Percentiles rank a stretch among this genome's conserved stretches.
phyloP scores from a whole-genome alignment of 192 early-diverging fungal species.

The Rhizoclosmatium globosum region DNA sequence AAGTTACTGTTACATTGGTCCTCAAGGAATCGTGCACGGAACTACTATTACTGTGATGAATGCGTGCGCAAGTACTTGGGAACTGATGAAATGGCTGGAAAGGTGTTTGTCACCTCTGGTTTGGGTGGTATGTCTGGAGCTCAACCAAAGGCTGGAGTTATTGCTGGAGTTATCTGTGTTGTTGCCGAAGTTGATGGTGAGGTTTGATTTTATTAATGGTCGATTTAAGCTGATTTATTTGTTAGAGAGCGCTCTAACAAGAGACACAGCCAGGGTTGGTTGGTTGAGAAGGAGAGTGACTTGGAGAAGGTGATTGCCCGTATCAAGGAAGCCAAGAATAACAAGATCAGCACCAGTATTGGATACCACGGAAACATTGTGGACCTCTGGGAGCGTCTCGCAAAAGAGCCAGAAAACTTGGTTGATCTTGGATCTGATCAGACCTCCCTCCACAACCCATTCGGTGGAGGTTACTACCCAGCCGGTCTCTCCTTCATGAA shows the following conservation, averaged over 20 bases:
- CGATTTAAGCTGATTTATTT: not conserved
- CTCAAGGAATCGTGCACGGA: slow-evolving; percentile 41
- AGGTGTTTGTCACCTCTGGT: slow-evolving; percentile 36
- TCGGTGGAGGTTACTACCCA: slow-evolving; percentile 39
- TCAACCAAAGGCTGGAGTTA: slow-evolving; percentile 37
- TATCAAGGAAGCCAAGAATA: slow-evolving; percentile 26
- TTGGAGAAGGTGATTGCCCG: slow-evolving; percentile 31
- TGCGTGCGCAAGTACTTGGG: slow-evolving; percentile 35
- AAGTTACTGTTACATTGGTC: slow-evolving; percentile 40
- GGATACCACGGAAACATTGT: slow-evolving; percentile 43
- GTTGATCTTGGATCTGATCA: slow-evolving; percentile 37
- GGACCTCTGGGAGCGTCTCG: slow-evolving; percentile 37
- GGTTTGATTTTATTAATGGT: not conserved
- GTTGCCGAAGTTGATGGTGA: slow-evolving; percentile 37
- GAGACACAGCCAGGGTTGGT: slow-evolving; percentile 27
- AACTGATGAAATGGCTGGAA: slow-evolving; percentile 32
- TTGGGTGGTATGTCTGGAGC: slow-evolving; percentile 41
- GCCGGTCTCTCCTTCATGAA: slow-evolving; percentile 19
- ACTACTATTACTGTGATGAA: slow-evolving; percentile 36
- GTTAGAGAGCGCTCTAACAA: slow-evolving; percentile 25
- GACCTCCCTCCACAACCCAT: slow-evolving; percentile 42
- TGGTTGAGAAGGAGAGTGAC: slow-evolving; percentile 20
- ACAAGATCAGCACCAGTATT: slow-evolving; percentile 20
- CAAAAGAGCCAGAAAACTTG: slow-evolving; percentile 22
- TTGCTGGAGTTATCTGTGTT: slow-evolving; percentile 34